Evolutionary conservation across 192 early-diverging fungal species (phyloP), one percentile per base, ranked within the genome.

Genomic region (Coemansia sp.): DNA sequence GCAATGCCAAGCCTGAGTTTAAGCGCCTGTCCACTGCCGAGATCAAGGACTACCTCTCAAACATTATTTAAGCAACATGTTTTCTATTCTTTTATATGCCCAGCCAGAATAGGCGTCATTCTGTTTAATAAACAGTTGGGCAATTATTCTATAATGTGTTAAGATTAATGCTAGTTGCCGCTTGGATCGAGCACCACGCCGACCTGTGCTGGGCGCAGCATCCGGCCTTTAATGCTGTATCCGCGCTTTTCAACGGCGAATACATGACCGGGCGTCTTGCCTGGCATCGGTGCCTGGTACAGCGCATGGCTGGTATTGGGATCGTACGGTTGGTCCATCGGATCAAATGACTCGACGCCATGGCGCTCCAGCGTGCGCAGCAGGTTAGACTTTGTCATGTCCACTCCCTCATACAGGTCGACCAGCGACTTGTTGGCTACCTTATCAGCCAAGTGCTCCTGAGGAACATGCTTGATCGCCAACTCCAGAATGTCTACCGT

Each of bases 11-110:
- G 57, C 87, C 88, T 47, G 71, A 83, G 31, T 99, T 99, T 85
- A 90, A 89, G 84, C 90, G 91, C 69, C 80, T 99, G 63, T 71
- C 80, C 4, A 83, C 89, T 37, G 74, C 76, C 39, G 96, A 99
- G 79, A 91, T 99, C 75, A 92, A 91, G 81, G 97, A 99, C 79
- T 99, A 99, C 80, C 86, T 99, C 45, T 92, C 96, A 48, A 99
- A 99, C 80, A 94, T 99, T 80, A 59, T 49, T 31, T 73, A 67
- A 49, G 35, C 31, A 29, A 7, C 8, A 25, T 29, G 54, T 31
- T 35, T 21, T 8, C 45, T 47, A 47, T 43, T 61, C 23, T 61
- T 62, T 79, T 69, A 38, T 79, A 61, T 27, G 11, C n/a, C n/a
- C 4, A 6, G 25, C n/a, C 25, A 61, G 3, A 19, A 27, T 35